Percentiles rank a stretch among this genome's conserved stretches.
Conservation (phyloP, 139 green algal species). For the Deuterostichococcus epilithicus region DNA sequence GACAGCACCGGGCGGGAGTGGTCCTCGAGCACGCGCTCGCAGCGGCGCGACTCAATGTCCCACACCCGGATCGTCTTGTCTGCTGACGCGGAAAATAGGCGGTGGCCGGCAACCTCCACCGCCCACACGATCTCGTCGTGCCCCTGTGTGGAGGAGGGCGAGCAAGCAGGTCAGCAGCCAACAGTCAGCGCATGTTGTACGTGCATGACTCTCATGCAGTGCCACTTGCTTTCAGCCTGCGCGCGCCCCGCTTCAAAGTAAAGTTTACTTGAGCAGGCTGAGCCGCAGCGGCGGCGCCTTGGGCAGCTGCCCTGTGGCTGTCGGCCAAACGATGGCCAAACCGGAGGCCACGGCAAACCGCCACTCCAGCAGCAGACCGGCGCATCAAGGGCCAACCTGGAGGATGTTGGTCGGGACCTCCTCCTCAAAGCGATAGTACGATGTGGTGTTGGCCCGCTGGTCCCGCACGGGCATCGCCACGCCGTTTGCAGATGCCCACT, state of each 20-base stretch:
- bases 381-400: slow-evolving; percentile 33
- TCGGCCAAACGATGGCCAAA: no score
- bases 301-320: no score
- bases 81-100: slow-evolving; percentile 81
- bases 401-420: slow-evolving; percentile 70
- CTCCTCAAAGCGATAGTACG: slow-evolving; percentile 50
- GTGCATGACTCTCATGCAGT: no score
- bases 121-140: slow-evolving; percentile 97
- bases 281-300: no score
- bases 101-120: slow-evolving; percentile 66
- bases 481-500: slow-evolving; percentile 69
- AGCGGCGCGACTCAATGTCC: slow-evolving; percentile 60
- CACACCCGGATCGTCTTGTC: slow-evolving; percentile 92
- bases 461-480: slow-evolving; percentile 45
- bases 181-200: no score
- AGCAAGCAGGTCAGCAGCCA: background rate
- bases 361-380: background rate
- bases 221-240: background rate
- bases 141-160: slow-evolving; percentile 60
- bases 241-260: no score
- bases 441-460: slow-evolving; percentile 13
- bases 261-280: no score
- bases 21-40: slow-evolving; percentile 78
- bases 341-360: no score
- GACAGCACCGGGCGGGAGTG: slow-evolving; percentile 87